Percentiles rank a stretch among this genome's conserved stretches.
Evolutionary conservation across 768 basidiomycete species (phyloP).

Genomic region (Coprinopsis marcescibilis): DNA sequence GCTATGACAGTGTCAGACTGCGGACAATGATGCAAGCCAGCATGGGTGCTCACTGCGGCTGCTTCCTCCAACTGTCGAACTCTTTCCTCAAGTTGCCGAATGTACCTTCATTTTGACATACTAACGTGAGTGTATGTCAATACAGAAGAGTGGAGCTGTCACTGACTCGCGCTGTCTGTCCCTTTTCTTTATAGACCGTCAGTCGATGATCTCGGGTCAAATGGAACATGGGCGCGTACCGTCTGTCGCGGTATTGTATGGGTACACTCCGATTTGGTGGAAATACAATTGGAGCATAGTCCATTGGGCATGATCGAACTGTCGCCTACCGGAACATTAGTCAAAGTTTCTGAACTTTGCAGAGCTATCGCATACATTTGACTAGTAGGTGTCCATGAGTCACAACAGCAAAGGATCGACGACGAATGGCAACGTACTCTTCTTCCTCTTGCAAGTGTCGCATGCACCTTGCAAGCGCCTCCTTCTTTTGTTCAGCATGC

Average conservation of each 20-base stretch:
- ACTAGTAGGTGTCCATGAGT: conserved; percentile 26
- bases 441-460: conserved; percentile 41
- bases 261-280: conserved; percentile 44
- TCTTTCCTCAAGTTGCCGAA: conserved; percentile 24
- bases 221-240: conserved; percentile 25
- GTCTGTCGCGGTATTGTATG: conserved; percentile 45
- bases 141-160: too few relatives aligned
- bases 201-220: background rate
- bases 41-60: conserved; percentile 18
- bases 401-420: background rate
- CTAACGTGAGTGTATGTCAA: background rate
- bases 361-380: conserved; percentile 26
- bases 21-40: too few relatives aligned
- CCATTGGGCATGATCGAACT: conserved; percentile 54
- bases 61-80: conserved; percentile 26
- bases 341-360: background rate
- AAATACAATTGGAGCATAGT: conserved; percentile 51
- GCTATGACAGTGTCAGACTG: background rate
- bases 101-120: conserved; percentile 19
- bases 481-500: conserved; percentile 13
- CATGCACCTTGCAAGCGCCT: conserved; percentile 40
- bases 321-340: conserved; percentile 36
- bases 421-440: conserved; percentile 24
- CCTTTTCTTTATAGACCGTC: conserved; percentile 17
- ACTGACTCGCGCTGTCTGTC: conserved; percentile 31